A percentile compares a stretch with the other conserved stretches of the same genome.
phyloP scores from a whole-genome alignment of 2,329 filamentous ascomycete genomes.

The Trichophyton benhamiae region DNA sequence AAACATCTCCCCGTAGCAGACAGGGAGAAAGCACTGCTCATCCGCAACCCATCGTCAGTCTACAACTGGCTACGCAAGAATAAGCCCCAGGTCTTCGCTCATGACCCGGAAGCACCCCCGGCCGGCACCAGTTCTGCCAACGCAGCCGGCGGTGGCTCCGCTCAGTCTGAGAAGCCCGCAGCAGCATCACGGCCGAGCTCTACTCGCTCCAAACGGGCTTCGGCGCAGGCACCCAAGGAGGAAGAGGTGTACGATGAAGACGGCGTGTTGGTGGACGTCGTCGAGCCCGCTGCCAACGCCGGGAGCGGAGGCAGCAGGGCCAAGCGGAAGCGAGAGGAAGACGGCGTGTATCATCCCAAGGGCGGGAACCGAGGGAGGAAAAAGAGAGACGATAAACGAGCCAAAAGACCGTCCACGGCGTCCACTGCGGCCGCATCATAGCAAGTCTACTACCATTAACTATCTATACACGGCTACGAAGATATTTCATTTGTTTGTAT shows the following conservation, averaged over 20 bases:
- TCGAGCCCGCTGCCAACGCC: constrained; percentile 18
- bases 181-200: constrained; percentile 28
- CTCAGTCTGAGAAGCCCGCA: constrained; percentile 27
- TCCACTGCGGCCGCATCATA: constrained; percentile 11
- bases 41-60: constrained; percentile 77
- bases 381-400: constrained; percentile 25
- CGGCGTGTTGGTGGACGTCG: constrained; percentile 27
- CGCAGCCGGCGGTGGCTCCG: neutral
- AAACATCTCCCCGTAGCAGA: constrained; percentile 29
- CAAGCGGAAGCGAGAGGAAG: constrained; percentile 39
- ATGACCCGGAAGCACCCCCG: constrained; percentile 50
- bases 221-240: constrained; percentile 26
- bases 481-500: neutral
- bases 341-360: constrained; percentile 36
- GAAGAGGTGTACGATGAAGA: constrained; percentile 35
- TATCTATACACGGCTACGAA: neutral
- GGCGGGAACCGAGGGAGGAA: constrained; percentile 33
- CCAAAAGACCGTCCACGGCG: constrained; percentile 23
- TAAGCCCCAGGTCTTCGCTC: constrained; percentile 71
- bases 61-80: constrained; percentile 90
- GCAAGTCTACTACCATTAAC: neutral
- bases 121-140: neutral
- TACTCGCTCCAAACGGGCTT: constrained; percentile 32
- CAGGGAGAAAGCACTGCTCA: constrained; percentile 42
- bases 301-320: constrained; percentile 19